Evolutionary conservation across 2,329 filamentous ascomycete genomes (phyloP).

Genomic region (Trichoderma citrinoviride): DNA sequence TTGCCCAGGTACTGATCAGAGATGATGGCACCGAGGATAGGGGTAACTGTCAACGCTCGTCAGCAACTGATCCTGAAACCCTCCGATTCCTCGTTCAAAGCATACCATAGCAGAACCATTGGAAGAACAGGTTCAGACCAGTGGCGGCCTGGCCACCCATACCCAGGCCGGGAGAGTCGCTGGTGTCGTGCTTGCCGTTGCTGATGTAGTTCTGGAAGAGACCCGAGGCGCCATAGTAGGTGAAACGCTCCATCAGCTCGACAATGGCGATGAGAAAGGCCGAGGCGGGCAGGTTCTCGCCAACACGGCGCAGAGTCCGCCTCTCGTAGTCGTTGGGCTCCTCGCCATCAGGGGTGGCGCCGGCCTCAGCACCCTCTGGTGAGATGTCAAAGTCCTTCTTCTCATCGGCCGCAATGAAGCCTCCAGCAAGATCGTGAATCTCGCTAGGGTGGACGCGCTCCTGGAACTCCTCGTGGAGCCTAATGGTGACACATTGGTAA

Average conservation of each 20-base stretch:
- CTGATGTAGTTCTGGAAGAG: slow-evolving; percentile 56
- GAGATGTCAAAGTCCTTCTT: slow-evolving; percentile 17
- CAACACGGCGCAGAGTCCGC: slow-evolving; percentile 49
- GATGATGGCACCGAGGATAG: slow-evolving; percentile 52
- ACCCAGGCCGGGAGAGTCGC: slow-evolving; percentile 51
- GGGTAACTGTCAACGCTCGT: slow-evolving; percentile 33
- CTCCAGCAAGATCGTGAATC: slow-evolving; percentile 15
- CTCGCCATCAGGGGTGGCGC: slow-evolving; percentile 43
- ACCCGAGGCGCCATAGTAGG: slow-evolving; percentile 54
- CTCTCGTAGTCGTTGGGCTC: slow-evolving; percentile 54
- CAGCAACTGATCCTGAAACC: background rate
- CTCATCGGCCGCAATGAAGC: slow-evolving; percentile 19
- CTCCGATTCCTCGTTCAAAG: too few relatives aligned
- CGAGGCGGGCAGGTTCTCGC: slow-evolving; percentile 53
- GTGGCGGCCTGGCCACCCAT: slow-evolving; percentile 55
- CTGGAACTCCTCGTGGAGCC: slow-evolving; percentile 21
- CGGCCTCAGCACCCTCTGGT: slow-evolving; percentile 29
- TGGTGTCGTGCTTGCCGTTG: slow-evolving; percentile 34
- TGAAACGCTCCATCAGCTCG: slow-evolving; percentile 57
- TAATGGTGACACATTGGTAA: background rate
- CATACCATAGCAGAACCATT: slow-evolving; percentile 47
- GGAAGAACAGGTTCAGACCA: slow-evolving; percentile 55
- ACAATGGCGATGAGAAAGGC: slow-evolving; percentile 57
- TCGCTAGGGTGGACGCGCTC: slow-evolving; percentile 12
- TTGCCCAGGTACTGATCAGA: slow-evolving; percentile 58